phyloP scores from a whole-genome alignment of 116 monocot genomes.

The Posidonia oceanica region DNA sequence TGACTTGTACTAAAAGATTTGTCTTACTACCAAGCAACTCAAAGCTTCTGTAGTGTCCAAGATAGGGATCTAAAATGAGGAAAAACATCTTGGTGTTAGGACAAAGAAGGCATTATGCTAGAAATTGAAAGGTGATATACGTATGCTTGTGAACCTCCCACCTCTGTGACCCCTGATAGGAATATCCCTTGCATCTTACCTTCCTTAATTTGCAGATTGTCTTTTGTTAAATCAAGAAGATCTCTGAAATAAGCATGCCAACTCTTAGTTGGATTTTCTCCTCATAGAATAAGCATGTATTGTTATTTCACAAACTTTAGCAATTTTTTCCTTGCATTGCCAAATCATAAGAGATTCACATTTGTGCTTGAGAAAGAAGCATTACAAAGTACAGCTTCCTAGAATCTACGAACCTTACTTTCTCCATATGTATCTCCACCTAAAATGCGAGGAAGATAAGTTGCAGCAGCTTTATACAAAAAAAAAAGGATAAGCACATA shows the following conservation, averaged over 20 bases:
- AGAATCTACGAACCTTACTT: conserved; percentile 49
- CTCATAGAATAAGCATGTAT: background rate
- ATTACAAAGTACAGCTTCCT: background rate
- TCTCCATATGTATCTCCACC: conserved; percentile 95
- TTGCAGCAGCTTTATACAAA: background rate
- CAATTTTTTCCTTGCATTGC: background rate
- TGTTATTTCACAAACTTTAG: background rate
- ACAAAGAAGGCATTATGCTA: background rate
- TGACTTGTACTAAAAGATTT: background rate
- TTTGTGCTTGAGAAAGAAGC: background rate
- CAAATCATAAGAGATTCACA: background rate
- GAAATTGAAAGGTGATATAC: background rate
- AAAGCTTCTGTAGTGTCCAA: conserved; percentile 46
- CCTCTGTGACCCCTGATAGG: conserved; percentile 74
- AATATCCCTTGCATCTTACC: conserved; percentile 51
- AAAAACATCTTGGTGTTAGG: background rate
- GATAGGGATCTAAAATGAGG: conserved; percentile 46
- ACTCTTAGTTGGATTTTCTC: background rate
- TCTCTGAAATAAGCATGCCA: conserved; percentile 35
- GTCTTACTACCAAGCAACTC: conserved; percentile 49
- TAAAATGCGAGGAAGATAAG: conserved; percentile 13
- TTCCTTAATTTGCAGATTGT: conserved; percentile 81
- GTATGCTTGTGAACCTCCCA: conserved; percentile 5
- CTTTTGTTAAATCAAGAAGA: conserved; percentile 88
- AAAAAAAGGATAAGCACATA: background rate